These are phyloP conservation scores for Camelina sativa DNA, from an alignment of 345 rosid genomes.

Conservation along the genomic window DNA sequence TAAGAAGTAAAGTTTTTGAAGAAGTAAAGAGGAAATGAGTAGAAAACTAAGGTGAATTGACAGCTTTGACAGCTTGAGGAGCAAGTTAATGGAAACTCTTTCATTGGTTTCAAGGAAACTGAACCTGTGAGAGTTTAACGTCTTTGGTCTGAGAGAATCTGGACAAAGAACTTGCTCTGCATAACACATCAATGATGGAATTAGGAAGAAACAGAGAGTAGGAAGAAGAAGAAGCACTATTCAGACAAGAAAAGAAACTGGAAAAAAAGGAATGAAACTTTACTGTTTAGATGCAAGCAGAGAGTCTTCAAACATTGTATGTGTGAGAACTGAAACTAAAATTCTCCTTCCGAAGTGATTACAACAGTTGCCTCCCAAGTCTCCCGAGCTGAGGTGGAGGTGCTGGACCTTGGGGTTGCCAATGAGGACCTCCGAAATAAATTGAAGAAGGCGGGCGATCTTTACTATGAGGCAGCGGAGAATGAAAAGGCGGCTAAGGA, in stretches of 20 bases:
- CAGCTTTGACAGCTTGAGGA: constrained; percentile 35
- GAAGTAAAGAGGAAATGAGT: neutral
- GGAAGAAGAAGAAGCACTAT: constrained; percentile 10
- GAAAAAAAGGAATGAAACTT: constrained; percentile 6
- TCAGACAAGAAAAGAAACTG: constrained; percentile 13
- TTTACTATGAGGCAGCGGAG: too few relatives aligned
- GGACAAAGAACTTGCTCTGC: constrained; percentile 39
- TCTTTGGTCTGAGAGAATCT: constrained; percentile 33
- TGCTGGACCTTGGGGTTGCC: too few relatives aligned
- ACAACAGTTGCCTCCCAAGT: too few relatives aligned
- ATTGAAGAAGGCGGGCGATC: too few relatives aligned
- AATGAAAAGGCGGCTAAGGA: too few relatives aligned
- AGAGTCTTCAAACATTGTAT: constrained; percentile 39
- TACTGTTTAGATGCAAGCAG: constrained; percentile 41
- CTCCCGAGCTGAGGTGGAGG: too few relatives aligned
- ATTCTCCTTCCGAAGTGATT: too few relatives aligned
- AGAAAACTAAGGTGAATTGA: neutral
- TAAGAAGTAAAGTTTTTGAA: constrained; percentile 22
- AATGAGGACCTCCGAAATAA: too few relatives aligned
- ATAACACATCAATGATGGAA: constrained; percentile 16
- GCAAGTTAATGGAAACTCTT: constrained; percentile 21
- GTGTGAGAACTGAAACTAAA: neutral
- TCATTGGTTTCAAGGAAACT: neutral
- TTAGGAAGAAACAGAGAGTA: constrained; percentile 9
- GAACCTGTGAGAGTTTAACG: constrained; percentile 33